Evolutionary conservation across 768 basidiomycete genomes (phyloP), one percentile per base, ranked within the genome.

Genomic region (Cubamyces sp.): DNA sequence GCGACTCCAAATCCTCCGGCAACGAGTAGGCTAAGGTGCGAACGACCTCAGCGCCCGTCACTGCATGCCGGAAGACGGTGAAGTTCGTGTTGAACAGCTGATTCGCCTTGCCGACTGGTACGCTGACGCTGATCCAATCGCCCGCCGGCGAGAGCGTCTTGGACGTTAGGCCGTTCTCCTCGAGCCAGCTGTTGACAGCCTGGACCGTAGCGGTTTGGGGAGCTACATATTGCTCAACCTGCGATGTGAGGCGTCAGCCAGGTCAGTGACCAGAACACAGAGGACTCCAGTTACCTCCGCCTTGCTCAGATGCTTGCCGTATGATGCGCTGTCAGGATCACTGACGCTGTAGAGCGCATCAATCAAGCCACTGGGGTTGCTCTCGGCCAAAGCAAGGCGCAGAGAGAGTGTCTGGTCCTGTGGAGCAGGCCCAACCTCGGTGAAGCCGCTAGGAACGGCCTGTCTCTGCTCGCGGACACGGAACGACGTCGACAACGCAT

Each of bases 21-120:
- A 79, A 50, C 8, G 78, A 77, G 64, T 76, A 77, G 12, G 65
- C 60, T 16, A 79, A 69, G 2, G 78, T 78, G 39, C 77, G 72
- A 45, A 77, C 61, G 26, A 66, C 57, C 39, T 70, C 47, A 30
- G 49, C 64, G 45, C 75, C 74, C 46, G 71, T 74, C 1, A 53
- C 60, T 15, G 49, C 16, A 55, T 78, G 73, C 52, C 61, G 68
- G 65, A 77, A 79, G 5, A 72, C 58, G 1, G 65, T 55, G 69
- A 74, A 79, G 41, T 74, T 69, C 40, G 78, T 70, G 41, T 65
- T 64, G 40, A 79, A 68, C 43, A 79, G 55, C 15, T 62, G 55
- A 61, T 77, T 77, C 5, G 77, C 77, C 54, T 69, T 67, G 25
- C 62, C 62, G 56, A 78, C 73, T 5, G 74, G 65, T 0, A 76